Base-by-base conservation (phyloP, 148 eudicot species). In the Talinum fruticosum region DNA sequence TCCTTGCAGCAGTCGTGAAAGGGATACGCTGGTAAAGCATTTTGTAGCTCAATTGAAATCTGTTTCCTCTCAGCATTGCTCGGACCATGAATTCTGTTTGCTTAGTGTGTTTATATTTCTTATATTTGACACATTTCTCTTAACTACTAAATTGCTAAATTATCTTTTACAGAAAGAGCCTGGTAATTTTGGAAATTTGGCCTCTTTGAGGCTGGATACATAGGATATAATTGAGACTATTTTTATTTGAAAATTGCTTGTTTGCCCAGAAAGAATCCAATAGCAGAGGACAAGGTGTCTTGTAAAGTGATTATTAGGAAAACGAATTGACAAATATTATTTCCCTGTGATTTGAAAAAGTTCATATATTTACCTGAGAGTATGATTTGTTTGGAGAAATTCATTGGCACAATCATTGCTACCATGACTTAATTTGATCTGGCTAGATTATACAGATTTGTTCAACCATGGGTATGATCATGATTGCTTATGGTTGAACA, bases 11-110 rank as follows among this genome's bases (percentile, higher is more conserved):
- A 75, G 71, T 91, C 70, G 83, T 90, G 57, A 88, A 87, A 69
- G 90, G 90, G 38, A 74, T 88, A 30, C 79, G 85, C 79, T 89
- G 99, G 99, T 95, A 79, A 83, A 72, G 21, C 51, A n/a, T 79
- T 68, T 19, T 71, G 47, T 65, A 45, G 16, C 10, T 29, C 15
- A 30, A 18, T n/a, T 73, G 30, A 24, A 6, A 10, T 44, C 13
- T 24, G n/a, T 18, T n/a, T 44, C n/a, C 16, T 16, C 49, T n/a
- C 2, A 5, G 34, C 64, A 66, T 34, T 35, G 23, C 24, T 67
- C 21, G 24, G 19, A 67, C 35, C 71, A 34, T 18, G 35, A 23
- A 67, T 35, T 35, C 41, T 36, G 21, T 67, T 24, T 67, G 3
- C 35, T 57, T 57, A 6, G 29, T 5, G 8, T 32, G 69, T 66